Evolutionary conservation across 1,284 basidiomycete species (phyloP).

Genomic region (Moesziomyces globuligerus): DNA sequence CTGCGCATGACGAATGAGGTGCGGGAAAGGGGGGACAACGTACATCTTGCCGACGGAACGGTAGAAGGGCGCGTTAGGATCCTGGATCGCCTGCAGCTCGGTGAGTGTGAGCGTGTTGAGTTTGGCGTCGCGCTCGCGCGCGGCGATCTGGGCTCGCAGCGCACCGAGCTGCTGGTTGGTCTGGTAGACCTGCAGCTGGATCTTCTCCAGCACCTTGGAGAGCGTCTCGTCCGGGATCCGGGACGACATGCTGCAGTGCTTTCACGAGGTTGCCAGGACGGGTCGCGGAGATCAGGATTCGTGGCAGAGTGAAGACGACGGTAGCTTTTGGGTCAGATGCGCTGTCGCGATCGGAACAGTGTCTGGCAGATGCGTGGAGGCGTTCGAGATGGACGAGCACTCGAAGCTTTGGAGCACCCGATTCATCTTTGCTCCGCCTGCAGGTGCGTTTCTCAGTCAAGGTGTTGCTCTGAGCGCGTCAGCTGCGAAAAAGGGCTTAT

Average conservation of each 20-base stretch:
- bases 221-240: constrained; percentile 40
- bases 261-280: too few species aligned
- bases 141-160: constrained; percentile 27
- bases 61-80: constrained; percentile 30
- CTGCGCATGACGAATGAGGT: too few species aligned
- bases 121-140: constrained; percentile 36
- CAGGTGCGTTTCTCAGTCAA: too few species aligned
- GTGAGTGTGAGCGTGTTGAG: constrained; percentile 32
- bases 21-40: not conserved
- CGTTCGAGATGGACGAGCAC: too few species aligned
- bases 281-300: too few species aligned
- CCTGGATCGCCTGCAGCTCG: constrained; percentile 28
- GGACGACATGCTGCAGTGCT: constrained; percentile 9
- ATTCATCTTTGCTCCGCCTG: not conserved
- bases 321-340: too few species aligned
- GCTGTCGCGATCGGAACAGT: too few species aligned
- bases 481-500: too few species aligned
- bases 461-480: not conserved
- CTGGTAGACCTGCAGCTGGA: constrained; percentile 40
- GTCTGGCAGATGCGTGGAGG: too few species aligned
- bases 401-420: not conserved
- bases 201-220: constrained; percentile 38
- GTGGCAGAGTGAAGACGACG: too few species aligned
- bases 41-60: constrained; percentile 41
- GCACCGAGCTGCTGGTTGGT: constrained; percentile 38